Conservation (phyloP, 257 asterid genomes). For the Plantago major region DNA sequence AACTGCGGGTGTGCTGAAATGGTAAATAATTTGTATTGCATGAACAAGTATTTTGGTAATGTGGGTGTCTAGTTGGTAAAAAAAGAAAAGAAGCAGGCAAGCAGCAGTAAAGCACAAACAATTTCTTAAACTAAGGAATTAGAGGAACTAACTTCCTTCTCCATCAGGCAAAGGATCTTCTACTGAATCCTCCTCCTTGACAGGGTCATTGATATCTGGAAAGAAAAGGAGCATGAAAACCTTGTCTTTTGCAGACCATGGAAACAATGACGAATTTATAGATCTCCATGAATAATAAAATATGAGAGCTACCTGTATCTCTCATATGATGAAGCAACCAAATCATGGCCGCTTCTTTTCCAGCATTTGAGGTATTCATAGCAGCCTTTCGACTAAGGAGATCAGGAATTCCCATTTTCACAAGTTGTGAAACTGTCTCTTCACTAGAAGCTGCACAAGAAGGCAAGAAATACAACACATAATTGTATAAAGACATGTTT, state of each 20-base stretch:
- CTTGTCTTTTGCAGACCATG: no score
- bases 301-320: slow-evolving; percentile 66
- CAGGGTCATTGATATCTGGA: slow-evolving; percentile 75
- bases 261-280: slow-evolving; percentile 6
- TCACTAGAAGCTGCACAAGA: slow-evolving; percentile 58
- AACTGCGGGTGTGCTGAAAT: no score
- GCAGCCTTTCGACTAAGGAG: slow-evolving; percentile 94
- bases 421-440: slow-evolving; percentile 71
- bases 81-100: background rate
- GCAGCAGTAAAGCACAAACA: slow-evolving; percentile 5
- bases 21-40: no score
- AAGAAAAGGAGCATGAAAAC: background rate
- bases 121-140: background rate
- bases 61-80: background rate
- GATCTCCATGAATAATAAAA: slow-evolving; percentile 14
- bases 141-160: slow-evolving; percentile 70
- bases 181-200: no score
- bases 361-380: slow-evolving; percentile 71
- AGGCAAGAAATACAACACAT: background rate
- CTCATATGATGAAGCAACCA: slow-evolving; percentile 86
- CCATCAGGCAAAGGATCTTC: slow-evolving; percentile 80
- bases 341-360: slow-evolving; percentile 80
- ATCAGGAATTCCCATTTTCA: slow-evolving; percentile 71
- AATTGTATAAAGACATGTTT: no score
- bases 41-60: no score